Evolutionary conservation across 164 flowering plant genomes (phyloP).

Genomic region (Cinnamomum micranthum): DNA sequence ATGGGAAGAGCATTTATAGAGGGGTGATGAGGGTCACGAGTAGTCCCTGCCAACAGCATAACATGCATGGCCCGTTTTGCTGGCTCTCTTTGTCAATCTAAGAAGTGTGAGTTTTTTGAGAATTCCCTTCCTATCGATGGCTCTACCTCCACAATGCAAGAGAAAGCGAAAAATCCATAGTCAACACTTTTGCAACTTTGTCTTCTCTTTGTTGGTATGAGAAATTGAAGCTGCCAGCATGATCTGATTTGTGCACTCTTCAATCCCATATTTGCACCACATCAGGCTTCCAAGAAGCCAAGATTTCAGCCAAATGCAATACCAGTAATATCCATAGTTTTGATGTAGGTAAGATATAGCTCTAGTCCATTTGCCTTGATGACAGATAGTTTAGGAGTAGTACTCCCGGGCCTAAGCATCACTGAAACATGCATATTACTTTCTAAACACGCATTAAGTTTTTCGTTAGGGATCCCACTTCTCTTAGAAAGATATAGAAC

Average conservation of each 20-base stretch:
- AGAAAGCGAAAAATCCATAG: background rate
- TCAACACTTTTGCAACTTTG: background rate
- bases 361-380: too few species aligned
- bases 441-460: too few species aligned
- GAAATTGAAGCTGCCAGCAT: slow-evolving; percentile 88
- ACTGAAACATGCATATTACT: too few species aligned
- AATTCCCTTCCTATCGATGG: background rate
- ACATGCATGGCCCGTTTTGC: slow-evolving; percentile 4
- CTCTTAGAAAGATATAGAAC: too few species aligned
- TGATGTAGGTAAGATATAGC: too few species aligned
- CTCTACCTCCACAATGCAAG: background rate
- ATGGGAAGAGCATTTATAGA: slow-evolving; percentile 3
- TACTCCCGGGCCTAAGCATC: too few species aligned
- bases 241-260: slow-evolving; percentile 46
- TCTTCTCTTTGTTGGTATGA: slow-evolving; percentile 48
- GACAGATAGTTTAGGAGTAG: too few species aligned
- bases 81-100: background rate
- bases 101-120: background rate
- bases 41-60: background rate
- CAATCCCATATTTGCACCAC: slow-evolving; percentile 5
- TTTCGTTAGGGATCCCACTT: too few species aligned
- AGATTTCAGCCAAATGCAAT: too few species aligned
- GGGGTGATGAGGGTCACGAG: slow-evolving; percentile 6
- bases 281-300: background rate
- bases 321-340: too few species aligned